A percentile compares a stretch with the other conserved stretches of the same genome.
phyloP scores from a whole-genome alignment of 2,329 filamentous ascomycete species.

The Fusarium napiforme region DNA sequence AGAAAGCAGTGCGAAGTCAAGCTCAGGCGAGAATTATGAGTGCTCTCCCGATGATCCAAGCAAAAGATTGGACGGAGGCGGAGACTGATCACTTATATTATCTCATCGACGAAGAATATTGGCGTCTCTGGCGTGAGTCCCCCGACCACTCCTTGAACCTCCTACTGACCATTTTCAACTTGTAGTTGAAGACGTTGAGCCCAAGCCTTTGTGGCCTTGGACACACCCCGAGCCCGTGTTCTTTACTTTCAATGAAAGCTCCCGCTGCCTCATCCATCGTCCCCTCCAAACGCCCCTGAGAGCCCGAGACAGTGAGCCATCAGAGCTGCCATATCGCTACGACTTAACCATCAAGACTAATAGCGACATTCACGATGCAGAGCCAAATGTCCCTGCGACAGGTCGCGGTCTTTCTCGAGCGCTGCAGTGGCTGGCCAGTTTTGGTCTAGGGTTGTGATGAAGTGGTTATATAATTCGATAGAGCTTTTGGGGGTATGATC shows the following conservation, averaged over 20 bases:
- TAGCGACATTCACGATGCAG: rapidly evolving
- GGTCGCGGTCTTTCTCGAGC: background rate
- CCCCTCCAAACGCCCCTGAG: background rate
- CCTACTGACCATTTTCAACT: rapidly evolving
- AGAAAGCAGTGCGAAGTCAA: background rate
- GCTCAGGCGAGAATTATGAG: background rate
- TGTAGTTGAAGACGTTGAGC: background rate
- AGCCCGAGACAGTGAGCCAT: too few relatives aligned
- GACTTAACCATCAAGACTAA: rapidly evolving
- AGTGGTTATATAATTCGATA: background rate
- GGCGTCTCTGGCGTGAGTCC: background rate
- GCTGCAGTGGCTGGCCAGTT: background rate
- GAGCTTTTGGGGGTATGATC: rapidly evolving
- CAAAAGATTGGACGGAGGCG: background rate
- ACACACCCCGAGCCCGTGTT: background rate
- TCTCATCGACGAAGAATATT: background rate
- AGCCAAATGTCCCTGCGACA: too few relatives aligned
- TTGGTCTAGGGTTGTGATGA: background rate
- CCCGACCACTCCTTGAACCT: background rate
- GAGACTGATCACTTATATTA: background rate
- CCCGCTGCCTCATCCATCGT: background rate
- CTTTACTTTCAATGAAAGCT: background rate
- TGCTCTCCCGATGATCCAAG: background rate
- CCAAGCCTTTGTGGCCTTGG: background rate
- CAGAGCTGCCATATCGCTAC: background rate